Percentiles rank a stretch among this genome's conserved stretches.
These are phyloP conservation scores for Austroboletus festivus DNA, from an alignment of 768 basidiomycete genomes.

Conservation along the genomic window DNA sequence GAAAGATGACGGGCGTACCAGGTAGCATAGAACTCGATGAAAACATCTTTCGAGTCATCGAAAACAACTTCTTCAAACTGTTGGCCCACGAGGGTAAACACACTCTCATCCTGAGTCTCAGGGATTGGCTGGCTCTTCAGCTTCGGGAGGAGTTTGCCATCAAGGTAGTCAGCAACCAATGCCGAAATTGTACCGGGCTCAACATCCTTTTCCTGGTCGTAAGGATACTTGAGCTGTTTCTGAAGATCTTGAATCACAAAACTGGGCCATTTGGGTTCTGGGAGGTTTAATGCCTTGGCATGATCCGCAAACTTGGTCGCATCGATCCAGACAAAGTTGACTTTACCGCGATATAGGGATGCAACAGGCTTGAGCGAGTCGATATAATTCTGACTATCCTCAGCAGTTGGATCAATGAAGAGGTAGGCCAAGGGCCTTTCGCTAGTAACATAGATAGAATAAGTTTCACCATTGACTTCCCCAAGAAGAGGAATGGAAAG, in stretches of 20 bases:
- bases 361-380: slow-evolving; percentile 74
- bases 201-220: slow-evolving; percentile 64
- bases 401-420: slow-evolving; percentile 80
- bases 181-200: slow-evolving; percentile 53
- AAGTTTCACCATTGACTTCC: slow-evolving; percentile 94
- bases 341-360: slow-evolving; percentile 71
- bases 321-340: slow-evolving; percentile 99
- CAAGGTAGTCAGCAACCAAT: slow-evolving; percentile 63
- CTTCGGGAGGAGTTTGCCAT: slow-evolving; percentile 72
- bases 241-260: slow-evolving; percentile 89
- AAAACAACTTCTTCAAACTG: slow-evolving; percentile 84
- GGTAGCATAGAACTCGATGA: slow-evolving; percentile 94
- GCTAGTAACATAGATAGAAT: slow-evolving; percentile 76
- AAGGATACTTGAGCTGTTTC: slow-evolving; percentile 87
- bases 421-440: slow-evolving; percentile 90
- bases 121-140: slow-evolving; percentile 92
- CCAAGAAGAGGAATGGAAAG: slow-evolving; percentile 87
- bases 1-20: slow-evolving; percentile 65
- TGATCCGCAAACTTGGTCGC: slow-evolving; percentile 94
- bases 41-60: slow-evolving; percentile 90
- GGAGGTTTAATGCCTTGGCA: slow-evolving; percentile 89
- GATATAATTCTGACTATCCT: slow-evolving; percentile 61
- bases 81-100: slow-evolving; percentile 81
- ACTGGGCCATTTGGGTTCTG: slow-evolving; percentile 83
- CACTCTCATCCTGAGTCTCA: slow-evolving; percentile 75